Base-by-base conservation (phyloP, 2,329 filamentous ascomycete genomes). In the Fusarium irregulare region DNA sequence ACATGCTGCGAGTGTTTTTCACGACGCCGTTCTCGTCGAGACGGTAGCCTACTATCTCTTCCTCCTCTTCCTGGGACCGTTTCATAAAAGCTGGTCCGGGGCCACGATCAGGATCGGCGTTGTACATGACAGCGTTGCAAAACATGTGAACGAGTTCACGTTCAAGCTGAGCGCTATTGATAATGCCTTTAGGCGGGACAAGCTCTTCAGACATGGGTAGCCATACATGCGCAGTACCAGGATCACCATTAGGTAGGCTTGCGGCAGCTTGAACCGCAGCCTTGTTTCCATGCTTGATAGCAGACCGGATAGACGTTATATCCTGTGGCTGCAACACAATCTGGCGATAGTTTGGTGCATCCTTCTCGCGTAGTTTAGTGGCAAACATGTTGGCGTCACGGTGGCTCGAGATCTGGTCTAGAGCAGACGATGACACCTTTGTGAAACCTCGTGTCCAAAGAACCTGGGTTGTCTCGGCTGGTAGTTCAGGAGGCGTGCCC, bases 121-220 rank as follows among this genome's bases (percentile, higher is more conserved):
- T 98, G 84, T 97, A 99, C 96, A 99, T 98, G 80, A 98, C 92
- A 20, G 96, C 95, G 76, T 98, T 98, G 72, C 94, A 93, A 79
- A 98, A 97, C 93, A 98, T 98, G 74, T 97, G 92, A 74, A 97
- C 93, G 13, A 98, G 84, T 78, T 98, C 95, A 71, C 94, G 93
- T 80, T 98, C 95, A 18, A 98, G 86, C 78, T 98, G 96, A 2
- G 92, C 89, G 53, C 92, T 94, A 79, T 98, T 98, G 79, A 98
- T 93, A 74, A 98, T 97, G 21, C 91, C 93, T 73, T 90, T 93
- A 0, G 96, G 95, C 4, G 95, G 93, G 4, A 95, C 86, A 27
- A 97, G 84, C 60, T 98, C 93, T 51, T 91, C 87, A 3, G 88
- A 91, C 60, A 92, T 87, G 11, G 92, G 89, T 9, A 95, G 81